phyloP scores from a whole-genome alignment of 2,329 filamentous ascomycete genomes.

The Clonostachys rhizophaga region DNA sequence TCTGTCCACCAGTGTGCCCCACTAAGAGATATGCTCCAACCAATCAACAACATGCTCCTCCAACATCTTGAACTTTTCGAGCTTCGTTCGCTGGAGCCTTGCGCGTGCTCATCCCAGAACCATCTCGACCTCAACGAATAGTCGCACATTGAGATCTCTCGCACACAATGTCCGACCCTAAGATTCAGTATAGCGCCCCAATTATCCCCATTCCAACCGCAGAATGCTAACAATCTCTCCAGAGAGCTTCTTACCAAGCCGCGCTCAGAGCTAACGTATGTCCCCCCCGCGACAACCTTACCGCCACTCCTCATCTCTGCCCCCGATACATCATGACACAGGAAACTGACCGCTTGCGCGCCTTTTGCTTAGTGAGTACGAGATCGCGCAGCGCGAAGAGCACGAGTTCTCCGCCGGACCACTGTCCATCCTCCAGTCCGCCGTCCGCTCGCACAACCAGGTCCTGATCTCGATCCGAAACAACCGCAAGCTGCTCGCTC shows the following conservation, averaged over 20 bases:
- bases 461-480: slow-evolving; percentile 97
- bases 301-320: slow-evolving; percentile 4
- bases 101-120: slow-evolving; percentile 14
- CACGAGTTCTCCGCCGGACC: slow-evolving; percentile 50
- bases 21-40: no score
- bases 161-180: slow-evolving; percentile 56
- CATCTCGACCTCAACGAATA: slow-evolving; percentile 2
- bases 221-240: slow-evolving; percentile 18
- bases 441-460: slow-evolving; percentile 89
- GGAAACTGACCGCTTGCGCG: slow-evolving; percentile 2
- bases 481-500: slow-evolving; percentile 95
- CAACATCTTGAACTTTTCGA: slow-evolving; percentile 19
- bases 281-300: slow-evolving; percentile 12
- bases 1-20: no score
- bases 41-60: no score
- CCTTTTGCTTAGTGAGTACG: slow-evolving; percentile 66
- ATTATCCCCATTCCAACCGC: neutral
- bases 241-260: slow-evolving; percentile 89
- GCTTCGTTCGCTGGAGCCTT: slow-evolving; percentile 24
- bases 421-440: slow-evolving; percentile 92
- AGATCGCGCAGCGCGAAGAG: slow-evolving; percentile 68
- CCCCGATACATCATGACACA: slow-evolving; percentile 5
- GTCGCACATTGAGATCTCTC: neutral
- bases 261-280: slow-evolving; percentile 86
- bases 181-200: slow-evolving; percentile 59